These are phyloP conservation scores for Achaetomium macrosporum DNA, from an alignment of 2,329 filamentous ascomycete genomes.

Conservation along the genomic window DNA sequence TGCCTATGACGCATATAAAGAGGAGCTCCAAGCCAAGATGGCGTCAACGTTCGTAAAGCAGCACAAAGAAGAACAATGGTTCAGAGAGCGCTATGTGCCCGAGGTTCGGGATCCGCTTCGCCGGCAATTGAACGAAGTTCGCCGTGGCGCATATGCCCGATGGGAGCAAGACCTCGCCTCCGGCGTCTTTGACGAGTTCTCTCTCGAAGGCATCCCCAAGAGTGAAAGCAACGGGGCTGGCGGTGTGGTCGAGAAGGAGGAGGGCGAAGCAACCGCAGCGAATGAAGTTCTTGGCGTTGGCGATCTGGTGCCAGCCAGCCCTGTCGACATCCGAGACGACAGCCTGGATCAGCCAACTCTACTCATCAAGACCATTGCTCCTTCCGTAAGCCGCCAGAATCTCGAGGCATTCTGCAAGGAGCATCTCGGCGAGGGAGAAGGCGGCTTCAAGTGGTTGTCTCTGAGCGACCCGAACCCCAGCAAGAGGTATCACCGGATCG, in stretches of 20 bases:
- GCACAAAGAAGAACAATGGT: slow-evolving; percentile 97
- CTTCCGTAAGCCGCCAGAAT: slow-evolving; percentile 89
- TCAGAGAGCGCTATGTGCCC: slow-evolving; percentile 86
- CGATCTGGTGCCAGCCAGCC: slow-evolving; percentile 76
- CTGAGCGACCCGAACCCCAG: slow-evolving; percentile 94
- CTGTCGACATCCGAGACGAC: slow-evolving; percentile 84
- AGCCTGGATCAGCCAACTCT: slow-evolving; percentile 83
- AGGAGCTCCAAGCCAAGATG: slow-evolving; percentile 69
- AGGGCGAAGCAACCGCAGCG: slow-evolving; percentile 84
- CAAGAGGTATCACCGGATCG: slow-evolving; percentile 95
- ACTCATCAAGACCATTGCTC: slow-evolving; percentile 95
- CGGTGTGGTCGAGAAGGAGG: slow-evolving; percentile 85
- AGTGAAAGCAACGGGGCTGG: slow-evolving; percentile 83
- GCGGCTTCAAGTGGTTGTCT: slow-evolving; percentile 92
- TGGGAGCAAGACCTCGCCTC: slow-evolving; percentile 85
- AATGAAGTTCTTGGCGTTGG: slow-evolving; percentile 91
- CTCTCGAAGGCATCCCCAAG: slow-evolving; percentile 88
- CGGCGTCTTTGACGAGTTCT: slow-evolving; percentile 89
- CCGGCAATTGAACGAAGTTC: slow-evolving; percentile 70
- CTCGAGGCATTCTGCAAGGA: slow-evolving; percentile 93
- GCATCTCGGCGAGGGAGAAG: slow-evolving; percentile 82
- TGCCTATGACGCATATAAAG: slow-evolving; percentile 62
- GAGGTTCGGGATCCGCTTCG: slow-evolving; percentile 73
- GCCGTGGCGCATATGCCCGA: slow-evolving; percentile 70
- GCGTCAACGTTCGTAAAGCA: slow-evolving; percentile 83